These are phyloP conservation scores for Epichloe sibirici DNA, from an alignment of 2,329 filamentous ascomycete species.

Conservation along the genomic window DNA sequence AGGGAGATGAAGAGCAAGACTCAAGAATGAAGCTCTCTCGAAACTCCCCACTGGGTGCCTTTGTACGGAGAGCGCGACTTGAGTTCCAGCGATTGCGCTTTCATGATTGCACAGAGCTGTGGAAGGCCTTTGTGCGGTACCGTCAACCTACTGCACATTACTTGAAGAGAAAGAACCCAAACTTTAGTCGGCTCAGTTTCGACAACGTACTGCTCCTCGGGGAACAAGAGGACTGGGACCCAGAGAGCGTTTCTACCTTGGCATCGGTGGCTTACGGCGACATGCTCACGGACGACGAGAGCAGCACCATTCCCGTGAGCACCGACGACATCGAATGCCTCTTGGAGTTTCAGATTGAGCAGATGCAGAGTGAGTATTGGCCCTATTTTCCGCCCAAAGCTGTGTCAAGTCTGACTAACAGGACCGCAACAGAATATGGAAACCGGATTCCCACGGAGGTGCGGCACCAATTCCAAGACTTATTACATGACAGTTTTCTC, in stretches of 20 bases:
- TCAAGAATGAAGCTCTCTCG: conserved; percentile 50
- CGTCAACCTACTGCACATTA: conserved; percentile 59
- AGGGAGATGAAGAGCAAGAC: conserved; percentile 26
- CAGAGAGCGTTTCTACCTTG: conserved; percentile 30
- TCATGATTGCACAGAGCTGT: conserved; percentile 63
- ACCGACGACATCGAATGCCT: conserved; percentile 70
- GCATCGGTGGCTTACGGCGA: conserved; percentile 39
- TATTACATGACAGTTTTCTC: conserved; percentile 55
- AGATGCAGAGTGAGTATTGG: conserved; percentile 58
- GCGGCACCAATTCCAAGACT: conserved; percentile 54
- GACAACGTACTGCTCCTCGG: conserved; percentile 42
- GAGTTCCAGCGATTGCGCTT: conserved; percentile 77
- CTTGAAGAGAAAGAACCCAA: conserved; percentile 50
- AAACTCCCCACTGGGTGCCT: conserved; percentile 69
- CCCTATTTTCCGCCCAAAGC: neutral
- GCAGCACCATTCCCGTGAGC: conserved; percentile 43
- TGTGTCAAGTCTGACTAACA: neutral
- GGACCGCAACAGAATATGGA: conserved; percentile 48
- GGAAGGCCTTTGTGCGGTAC: conserved; percentile 73
- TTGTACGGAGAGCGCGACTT: conserved; percentile 62
- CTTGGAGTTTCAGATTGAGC: conserved; percentile 77
- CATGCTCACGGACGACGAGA: conserved; percentile 33
- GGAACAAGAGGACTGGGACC: conserved; percentile 37
- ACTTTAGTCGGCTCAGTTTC: conserved; percentile 43
- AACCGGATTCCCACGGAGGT: conserved; percentile 66